Percentiles rank a stretch among this genome's conserved stretches.
Conservation (phyloP, 805 yeast genomes). For the Candida xiaguanensis region DNA sequence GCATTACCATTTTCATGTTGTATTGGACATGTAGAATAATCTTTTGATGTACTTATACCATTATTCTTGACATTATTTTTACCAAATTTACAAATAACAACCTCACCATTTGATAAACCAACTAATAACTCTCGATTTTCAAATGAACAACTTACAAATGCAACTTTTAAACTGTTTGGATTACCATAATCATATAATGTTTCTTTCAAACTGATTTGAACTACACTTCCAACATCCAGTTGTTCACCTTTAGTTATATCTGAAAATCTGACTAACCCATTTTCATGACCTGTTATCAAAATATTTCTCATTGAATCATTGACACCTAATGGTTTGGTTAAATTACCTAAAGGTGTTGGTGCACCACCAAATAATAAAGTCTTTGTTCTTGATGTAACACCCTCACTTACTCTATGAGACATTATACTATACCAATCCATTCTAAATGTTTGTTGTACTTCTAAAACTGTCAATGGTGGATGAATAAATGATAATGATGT, state of each 20-base stretch:
- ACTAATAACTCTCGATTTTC: conserved; percentile 74
- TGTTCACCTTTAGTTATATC: conserved; percentile 76
- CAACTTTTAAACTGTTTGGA: conserved; percentile 42
- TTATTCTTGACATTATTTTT: conserved; percentile 15
- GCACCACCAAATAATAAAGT: conserved; percentile 76
- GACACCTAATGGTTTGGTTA: conserved; percentile 29
- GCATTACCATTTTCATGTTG: conserved; percentile 34
- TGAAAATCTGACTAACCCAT: conserved; percentile 79
- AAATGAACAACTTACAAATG: conserved; percentile 68
- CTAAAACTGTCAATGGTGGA: conserved; percentile 60
- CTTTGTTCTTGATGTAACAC: conserved; percentile 39
- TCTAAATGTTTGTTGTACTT: conserved; percentile 50
- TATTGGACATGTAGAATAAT: conserved; percentile 25
- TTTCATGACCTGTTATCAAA: conserved; percentile 82
- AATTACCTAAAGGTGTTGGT: conserved; percentile 43
- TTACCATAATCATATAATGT: conserved; percentile 24
- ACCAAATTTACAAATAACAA: conserved; percentile 70
- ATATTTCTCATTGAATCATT: conserved; percentile 42
- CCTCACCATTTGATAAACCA: conserved; percentile 66
- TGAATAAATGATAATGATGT: conserved; percentile 75
- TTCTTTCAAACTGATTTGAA: conserved; percentile 32
- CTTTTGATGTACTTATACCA: conserved; percentile 13
- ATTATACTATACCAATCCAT: conserved; percentile 80
- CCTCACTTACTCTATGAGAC: conserved; percentile 27
- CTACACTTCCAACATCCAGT: conserved; percentile 26